Percentiles rank a stretch among this genome's conserved stretches.
Evolutionary conservation across 78 protist species (phyloP).

Genomic region (Cavenderia fasciculata): DNA sequence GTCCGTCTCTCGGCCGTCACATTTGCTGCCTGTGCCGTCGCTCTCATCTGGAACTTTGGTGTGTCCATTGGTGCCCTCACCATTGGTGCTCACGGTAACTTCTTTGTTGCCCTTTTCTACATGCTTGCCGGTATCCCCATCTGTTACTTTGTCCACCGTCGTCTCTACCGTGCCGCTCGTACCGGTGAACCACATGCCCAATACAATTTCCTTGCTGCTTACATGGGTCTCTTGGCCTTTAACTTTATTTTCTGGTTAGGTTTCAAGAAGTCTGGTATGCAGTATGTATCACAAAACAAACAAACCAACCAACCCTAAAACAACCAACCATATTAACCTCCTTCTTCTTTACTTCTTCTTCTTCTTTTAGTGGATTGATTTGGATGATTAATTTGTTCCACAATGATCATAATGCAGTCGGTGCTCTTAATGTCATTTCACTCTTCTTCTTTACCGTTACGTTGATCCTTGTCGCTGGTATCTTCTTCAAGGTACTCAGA

Average conservation of each 20-base stretch:
- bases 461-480: not conserved
- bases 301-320: not conserved
- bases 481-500: slow-evolving; percentile 32
- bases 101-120: slow-evolving; percentile 47
- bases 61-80: slow-evolving; percentile 30
- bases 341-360: not conserved
- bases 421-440: slow-evolving; percentile 37
- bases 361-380: slow-evolving; percentile 21
- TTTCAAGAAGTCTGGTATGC: slow-evolving; percentile 71
- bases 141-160: slow-evolving; percentile 11
- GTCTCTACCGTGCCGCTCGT: slow-evolving; percentile 37
- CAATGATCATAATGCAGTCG: slow-evolving; percentile 69
- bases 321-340: not conserved
- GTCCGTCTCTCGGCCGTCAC: not conserved
- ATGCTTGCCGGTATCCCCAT: slow-evolving; percentile 55
- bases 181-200: not conserved
- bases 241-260: slow-evolving; percentile 37
- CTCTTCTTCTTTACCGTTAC: slow-evolving; percentile 44
- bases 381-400: slow-evolving; percentile 69
- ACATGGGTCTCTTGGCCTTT: not conserved
- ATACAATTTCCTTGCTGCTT: slow-evolving; percentile 19
- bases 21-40: not conserved
- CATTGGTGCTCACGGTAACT: slow-evolving; percentile 7
- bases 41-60: slow-evolving; percentile 9
- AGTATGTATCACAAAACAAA: not conserved